Conservation (phyloP, 75 land plant species). For the Pinus taeda region DNA sequence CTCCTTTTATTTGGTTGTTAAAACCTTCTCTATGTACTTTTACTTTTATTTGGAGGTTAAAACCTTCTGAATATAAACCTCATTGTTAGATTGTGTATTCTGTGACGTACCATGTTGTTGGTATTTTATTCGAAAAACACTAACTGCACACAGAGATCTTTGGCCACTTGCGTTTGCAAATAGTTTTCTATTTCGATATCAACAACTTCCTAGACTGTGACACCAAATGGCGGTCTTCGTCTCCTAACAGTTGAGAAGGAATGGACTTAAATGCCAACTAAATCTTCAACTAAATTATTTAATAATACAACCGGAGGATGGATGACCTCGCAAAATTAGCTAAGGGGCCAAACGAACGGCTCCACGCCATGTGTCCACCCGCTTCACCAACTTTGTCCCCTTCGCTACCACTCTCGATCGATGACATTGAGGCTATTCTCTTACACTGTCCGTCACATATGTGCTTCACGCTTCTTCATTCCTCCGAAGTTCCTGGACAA, state of each 20-base stretch:
- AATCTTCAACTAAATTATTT: background rate
- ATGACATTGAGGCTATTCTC: background rate
- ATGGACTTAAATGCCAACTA: background rate
- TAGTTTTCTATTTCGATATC: too few relatives aligned
- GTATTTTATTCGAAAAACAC: too few relatives aligned
- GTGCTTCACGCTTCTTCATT: background rate
- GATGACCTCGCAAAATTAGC: background rate
- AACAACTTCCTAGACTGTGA: too few relatives aligned
- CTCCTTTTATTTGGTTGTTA: too few relatives aligned
- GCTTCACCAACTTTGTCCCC: background rate
- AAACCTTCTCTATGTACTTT: too few relatives aligned
- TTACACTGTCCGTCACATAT: background rate
- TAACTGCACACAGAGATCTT: too few relatives aligned
- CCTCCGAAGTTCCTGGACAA: background rate
- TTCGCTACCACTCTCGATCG: background rate
- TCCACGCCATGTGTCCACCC: conserved; percentile 1
- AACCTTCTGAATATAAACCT: too few relatives aligned
- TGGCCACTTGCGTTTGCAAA: too few relatives aligned
- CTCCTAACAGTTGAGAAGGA: background rate
- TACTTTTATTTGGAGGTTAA: too few relatives aligned
- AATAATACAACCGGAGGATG: background rate
- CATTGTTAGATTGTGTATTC: too few relatives aligned
- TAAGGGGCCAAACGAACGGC: background rate
- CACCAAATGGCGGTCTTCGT: too few relatives aligned
- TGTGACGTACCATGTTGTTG: too few relatives aligned